These are phyloP conservation scores for Paxillus rubicundulus DNA, from an alignment of 768 basidiomycete species.

Conservation along the genomic window DNA sequence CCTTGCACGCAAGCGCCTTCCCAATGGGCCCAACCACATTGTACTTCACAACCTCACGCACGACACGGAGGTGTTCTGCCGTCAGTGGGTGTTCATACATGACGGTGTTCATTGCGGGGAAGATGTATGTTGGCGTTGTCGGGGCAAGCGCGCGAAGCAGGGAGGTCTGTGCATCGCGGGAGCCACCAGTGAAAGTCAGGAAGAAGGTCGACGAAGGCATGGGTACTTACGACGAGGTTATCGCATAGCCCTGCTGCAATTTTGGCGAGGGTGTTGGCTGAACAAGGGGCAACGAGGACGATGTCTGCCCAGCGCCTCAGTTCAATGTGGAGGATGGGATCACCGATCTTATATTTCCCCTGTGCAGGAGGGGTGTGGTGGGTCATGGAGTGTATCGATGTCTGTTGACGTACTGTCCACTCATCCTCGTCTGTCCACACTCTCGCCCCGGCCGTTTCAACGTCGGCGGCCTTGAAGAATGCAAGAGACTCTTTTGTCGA, in stretches of 20 bases:
- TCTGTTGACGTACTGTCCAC: conserved; percentile 68
- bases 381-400: not conserved
- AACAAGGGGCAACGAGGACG: conserved; percentile 92
- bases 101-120: conserved; percentile 98
- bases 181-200: not conserved
- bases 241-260: conserved; percentile 88
- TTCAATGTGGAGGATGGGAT: conserved; percentile 96
- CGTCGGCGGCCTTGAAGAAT: conserved; percentile 63
- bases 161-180: conserved; percentile 50
- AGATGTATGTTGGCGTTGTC: conserved; percentile 82
- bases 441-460: conserved; percentile 50
- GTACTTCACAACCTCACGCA: conserved; percentile 77
- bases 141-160: conserved; percentile 83
- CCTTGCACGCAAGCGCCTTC: conserved; percentile 88
- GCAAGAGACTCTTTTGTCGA: conserved; percentile 74
- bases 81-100: conserved; percentile 98
- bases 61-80: conserved; percentile 71
- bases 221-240: conserved; percentile 66
- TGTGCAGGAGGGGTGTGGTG: conserved; percentile 27
- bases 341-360: conserved; percentile 74
- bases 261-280: conserved; percentile 95
- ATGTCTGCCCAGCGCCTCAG: conserved; percentile 92
- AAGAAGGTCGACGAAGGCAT: not conserved
- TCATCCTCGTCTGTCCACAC: conserved; percentile 94
- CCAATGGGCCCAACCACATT: conserved; percentile 83